Conservation (phyloP, 257 asterid species). For the Solanum peruvianum region DNA sequence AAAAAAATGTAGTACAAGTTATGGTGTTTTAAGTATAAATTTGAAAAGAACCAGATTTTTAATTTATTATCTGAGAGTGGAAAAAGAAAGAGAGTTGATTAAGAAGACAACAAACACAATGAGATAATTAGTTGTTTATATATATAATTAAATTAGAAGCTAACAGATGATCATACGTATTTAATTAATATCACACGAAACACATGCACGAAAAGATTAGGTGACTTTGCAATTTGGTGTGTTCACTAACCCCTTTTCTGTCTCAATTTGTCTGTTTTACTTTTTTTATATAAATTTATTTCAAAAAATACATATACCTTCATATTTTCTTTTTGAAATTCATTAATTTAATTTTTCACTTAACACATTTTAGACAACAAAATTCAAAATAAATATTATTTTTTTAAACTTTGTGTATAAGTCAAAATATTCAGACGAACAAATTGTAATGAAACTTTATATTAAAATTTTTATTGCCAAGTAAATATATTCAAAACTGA, state of each 20-base stretch:
- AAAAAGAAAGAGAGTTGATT: neutral
- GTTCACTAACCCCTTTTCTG: neutral
- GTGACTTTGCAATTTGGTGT: neutral
- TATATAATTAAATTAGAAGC: neutral
- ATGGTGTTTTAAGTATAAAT: neutral
- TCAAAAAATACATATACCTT: too few relatives aligned
- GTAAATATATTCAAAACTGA: neutral
- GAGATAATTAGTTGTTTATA: neutral
- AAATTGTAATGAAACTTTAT: accelerated
- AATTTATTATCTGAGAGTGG: neutral
- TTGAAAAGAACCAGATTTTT: neutral
- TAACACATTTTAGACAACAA: accelerated
- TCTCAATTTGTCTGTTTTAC: neutral
- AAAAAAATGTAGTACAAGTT: neutral
- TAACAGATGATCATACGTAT: neutral
- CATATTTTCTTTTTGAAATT: accelerated
- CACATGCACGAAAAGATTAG: neutral
- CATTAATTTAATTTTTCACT: neutral
- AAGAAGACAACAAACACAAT: neutral
- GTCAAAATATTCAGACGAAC: accelerated
- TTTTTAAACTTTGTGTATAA: neutral
- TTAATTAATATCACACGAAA: neutral
- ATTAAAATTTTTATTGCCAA: neutral
- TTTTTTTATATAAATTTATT: neutral
- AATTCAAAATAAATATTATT: neutral